Percentiles rank a stretch among this genome's conserved stretches.
phyloP scores from a whole-genome alignment of 768 basidiomycete genomes.

The Obba rivulosa region DNA sequence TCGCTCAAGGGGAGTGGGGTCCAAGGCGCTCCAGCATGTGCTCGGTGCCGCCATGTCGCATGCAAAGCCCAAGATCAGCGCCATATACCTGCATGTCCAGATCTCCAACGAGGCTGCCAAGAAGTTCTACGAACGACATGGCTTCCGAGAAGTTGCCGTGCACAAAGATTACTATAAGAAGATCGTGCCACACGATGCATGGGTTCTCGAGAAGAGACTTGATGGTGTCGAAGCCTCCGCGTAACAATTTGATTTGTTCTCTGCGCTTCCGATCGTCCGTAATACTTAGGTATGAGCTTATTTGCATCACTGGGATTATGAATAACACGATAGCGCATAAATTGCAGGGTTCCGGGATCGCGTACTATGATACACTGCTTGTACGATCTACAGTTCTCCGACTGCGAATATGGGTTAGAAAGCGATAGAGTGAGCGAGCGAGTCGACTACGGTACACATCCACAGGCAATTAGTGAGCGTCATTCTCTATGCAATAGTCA shows the following conservation, averaged over 20 bases:
- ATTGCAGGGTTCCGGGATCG: too few relatives aligned
- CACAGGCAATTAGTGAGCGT: slow-evolving; percentile 15
- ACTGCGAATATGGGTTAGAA: too few relatives aligned
- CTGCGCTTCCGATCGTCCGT: too few relatives aligned
- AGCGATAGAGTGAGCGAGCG: too few relatives aligned
- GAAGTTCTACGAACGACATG: slow-evolving; percentile 79
- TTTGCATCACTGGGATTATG: too few relatives aligned
- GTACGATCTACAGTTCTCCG: too few relatives aligned
- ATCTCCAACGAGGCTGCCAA: slow-evolving; percentile 74
- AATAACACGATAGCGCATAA: too few relatives aligned
- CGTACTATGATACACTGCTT: too few relatives aligned
- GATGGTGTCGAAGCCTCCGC: slow-evolving; percentile 6
- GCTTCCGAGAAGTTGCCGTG: slow-evolving; percentile 63
- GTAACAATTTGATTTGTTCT: too few relatives aligned
- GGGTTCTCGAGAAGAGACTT: slow-evolving; percentile 69
- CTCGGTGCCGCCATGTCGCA: slow-evolving; percentile 56
- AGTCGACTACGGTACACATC: too few relatives aligned
- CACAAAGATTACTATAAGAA: slow-evolving; percentile 87
- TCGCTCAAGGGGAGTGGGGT: slow-evolving; percentile 72
- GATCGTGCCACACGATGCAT: slow-evolving; percentile 77
- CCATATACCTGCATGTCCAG: slow-evolving; percentile 84
- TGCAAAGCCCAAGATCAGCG: slow-evolving; percentile 55
- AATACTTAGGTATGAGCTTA: too few relatives aligned
- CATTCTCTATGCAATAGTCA: slow-evolving; percentile 8
- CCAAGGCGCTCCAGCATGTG: slow-evolving; percentile 63